These are phyloP conservation scores for Amylostereum areolatum DNA, from an alignment of 1,284 basidiomycete species.

Conservation along the genomic window DNA sequence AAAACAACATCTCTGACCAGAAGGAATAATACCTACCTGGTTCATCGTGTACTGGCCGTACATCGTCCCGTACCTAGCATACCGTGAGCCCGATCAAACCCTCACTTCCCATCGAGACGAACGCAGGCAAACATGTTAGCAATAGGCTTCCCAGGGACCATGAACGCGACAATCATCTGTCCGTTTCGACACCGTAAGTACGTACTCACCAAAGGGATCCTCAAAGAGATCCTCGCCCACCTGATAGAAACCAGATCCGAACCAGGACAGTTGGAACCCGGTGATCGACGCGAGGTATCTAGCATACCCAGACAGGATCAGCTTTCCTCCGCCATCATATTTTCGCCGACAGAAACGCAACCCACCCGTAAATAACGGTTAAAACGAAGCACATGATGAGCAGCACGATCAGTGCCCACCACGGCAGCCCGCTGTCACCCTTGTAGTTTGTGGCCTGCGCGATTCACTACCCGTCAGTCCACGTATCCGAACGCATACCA, in stretches of 20 bases:
- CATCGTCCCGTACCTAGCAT: slow-evolving; percentile 14
- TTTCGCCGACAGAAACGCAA: too few relatives aligned
- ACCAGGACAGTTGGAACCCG: slow-evolving; percentile 21
- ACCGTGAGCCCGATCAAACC: slow-evolving; percentile 12
- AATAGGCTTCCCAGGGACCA: slow-evolving; percentile 26
- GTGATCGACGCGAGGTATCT: slow-evolving; percentile 40
- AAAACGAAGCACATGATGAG: slow-evolving; percentile 38
- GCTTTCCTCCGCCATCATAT: too few relatives aligned
- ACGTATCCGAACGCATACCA: not conserved
- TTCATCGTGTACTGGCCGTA: slow-evolving; percentile 20
- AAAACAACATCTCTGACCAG: too few relatives aligned
- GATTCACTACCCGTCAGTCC: too few relatives aligned
- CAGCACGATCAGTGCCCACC: slow-evolving; percentile 41
- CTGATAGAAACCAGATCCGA: slow-evolving; percentile 22
- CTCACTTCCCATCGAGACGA: not conserved
- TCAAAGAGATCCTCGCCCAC: slow-evolving; percentile 10
- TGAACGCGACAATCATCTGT: slow-evolving; percentile 23
- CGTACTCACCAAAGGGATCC: too few relatives aligned
- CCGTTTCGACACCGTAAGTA: not conserved
- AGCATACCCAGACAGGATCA: too few relatives aligned
- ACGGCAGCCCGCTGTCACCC: slow-evolving; percentile 41
- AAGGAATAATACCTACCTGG: slow-evolving; percentile 14
- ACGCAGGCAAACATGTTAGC: slow-evolving; percentile 31
- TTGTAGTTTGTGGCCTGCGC: slow-evolving; percentile 39
- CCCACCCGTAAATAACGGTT: slow-evolving; percentile 31